Conservation (phyloP, 2,329 filamentous ascomycete genomes). For the Penicillium fuscoglaucum region DNA sequence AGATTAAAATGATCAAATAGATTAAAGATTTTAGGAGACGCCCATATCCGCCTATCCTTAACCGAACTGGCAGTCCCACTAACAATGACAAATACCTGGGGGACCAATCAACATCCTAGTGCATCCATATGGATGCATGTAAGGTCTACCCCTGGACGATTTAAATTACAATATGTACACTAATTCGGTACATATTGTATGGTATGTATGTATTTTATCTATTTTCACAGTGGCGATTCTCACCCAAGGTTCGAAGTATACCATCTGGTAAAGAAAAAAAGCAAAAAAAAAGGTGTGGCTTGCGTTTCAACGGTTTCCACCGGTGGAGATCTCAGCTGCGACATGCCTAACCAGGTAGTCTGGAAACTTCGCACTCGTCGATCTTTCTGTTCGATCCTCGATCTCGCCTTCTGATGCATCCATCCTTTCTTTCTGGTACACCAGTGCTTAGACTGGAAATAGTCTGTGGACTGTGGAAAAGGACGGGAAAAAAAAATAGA, state of each 20-base stretch:
- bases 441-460: constrained; percentile 19
- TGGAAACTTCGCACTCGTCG: constrained; percentile 19
- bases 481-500: constrained; percentile 22
- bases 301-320: constrained; percentile 30
- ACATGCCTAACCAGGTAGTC: constrained; percentile 20
- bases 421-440: constrained; percentile 10
- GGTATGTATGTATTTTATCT: neutral
- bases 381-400: constrained; percentile 19
- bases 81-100: constrained; percentile 27
- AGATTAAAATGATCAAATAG: constrained; percentile 16
- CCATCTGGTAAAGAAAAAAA: constrained; percentile 14
- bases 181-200: neutral
- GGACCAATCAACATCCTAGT: constrained; percentile 15
- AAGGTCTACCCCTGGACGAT: neutral
- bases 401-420: constrained; percentile 12
- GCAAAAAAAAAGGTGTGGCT: constrained; percentile 28
- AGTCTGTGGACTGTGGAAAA: constrained; percentile 10
- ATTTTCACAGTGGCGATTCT: neutral
- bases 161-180: neutral
- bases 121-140: neutral
- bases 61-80: constrained; percentile 12
- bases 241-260: neutral
- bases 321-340: constrained; percentile 21
- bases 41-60: constrained; percentile 22
- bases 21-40: constrained; percentile 12